Evolutionary conservation across 2,329 filamentous ascomycete genomes (phyloP).

Genomic region (Aspergillus novoparasiticus): DNA sequence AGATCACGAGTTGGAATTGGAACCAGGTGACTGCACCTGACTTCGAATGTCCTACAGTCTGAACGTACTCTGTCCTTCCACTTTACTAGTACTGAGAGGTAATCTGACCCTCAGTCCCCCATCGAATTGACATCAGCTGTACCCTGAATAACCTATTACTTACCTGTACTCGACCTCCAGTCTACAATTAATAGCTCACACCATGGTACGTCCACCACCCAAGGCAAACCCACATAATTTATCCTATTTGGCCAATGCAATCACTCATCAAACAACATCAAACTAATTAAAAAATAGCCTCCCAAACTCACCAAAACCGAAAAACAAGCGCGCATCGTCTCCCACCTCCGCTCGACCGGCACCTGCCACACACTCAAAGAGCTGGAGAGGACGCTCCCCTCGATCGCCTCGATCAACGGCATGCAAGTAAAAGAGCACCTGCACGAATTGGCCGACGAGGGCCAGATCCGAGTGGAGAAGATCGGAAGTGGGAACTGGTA

Average conservation of each 20-base stretch:
- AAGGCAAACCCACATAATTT: background rate
- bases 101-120: background rate
- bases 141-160: background rate
- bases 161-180: background rate
- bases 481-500: slow-evolving; percentile 74
- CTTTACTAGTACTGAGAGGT: background rate
- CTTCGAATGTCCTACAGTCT: background rate
- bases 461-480: slow-evolving; percentile 66
- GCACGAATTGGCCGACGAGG: slow-evolving; percentile 63
- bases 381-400: slow-evolving; percentile 65
- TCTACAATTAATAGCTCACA: background rate
- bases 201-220: slow-evolving; percentile 8
- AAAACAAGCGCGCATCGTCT: slow-evolving; percentile 61
- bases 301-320: slow-evolving; percentile 61
- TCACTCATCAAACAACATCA: background rate
- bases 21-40: slow-evolving; percentile 1
- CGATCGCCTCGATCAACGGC: slow-evolving; percentile 63
- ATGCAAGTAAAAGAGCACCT: slow-evolving; percentile 71
- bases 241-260: background rate
- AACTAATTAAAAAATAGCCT: slow-evolving; percentile 23
- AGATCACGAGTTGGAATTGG: background rate
- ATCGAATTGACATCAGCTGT: background rate
- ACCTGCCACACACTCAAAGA: slow-evolving; percentile 68
- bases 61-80: background rate
- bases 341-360: slow-evolving; percentile 61